A percentile compares a stretch with the other conserved stretches of the same genome.
These are phyloP conservation scores for Solanum chiquidenum DNA, from an alignment of 257 asterid genomes.

Conservation along the genomic window DNA sequence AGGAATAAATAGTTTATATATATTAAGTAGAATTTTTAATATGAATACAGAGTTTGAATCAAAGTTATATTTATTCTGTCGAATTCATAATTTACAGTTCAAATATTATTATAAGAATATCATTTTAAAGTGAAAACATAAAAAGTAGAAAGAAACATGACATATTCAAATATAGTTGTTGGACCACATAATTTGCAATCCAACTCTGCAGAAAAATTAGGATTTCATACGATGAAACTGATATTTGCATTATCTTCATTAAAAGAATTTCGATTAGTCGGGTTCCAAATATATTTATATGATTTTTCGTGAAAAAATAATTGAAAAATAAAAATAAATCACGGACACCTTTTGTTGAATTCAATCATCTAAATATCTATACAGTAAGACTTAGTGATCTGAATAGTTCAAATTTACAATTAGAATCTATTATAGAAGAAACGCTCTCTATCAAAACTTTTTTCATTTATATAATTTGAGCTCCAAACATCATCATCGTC, in stretches of 20 bases:
- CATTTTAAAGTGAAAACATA: background rate
- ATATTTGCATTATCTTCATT: background rate
- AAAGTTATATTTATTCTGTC: background rate
- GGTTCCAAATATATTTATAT: rapidly evolving
- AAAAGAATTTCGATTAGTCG: background rate
- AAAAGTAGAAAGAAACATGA: background rate
- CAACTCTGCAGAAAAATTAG: background rate
- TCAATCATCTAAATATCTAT: background rate
- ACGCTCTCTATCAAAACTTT: background rate
- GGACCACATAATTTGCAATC: background rate
- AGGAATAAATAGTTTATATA: background rate
- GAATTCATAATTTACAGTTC: rapidly evolving
- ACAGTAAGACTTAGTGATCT: rapidly evolving
- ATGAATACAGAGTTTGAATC: rapidly evolving
- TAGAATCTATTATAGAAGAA: background rate
- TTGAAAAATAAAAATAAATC: background rate
- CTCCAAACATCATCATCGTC: background rate
- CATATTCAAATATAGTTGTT: background rate
- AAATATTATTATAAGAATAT: background rate
- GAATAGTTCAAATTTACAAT: background rate
- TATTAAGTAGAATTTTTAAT: background rate
- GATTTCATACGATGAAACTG: background rate
- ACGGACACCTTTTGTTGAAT: background rate
- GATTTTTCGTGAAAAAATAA: background rate
- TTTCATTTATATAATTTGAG: background rate